A percentile compares a stretch with the other conserved stretches of the same genome.
Conservation (phyloP, 805 yeast genomes). For the Kazachstania viticola region DNA sequence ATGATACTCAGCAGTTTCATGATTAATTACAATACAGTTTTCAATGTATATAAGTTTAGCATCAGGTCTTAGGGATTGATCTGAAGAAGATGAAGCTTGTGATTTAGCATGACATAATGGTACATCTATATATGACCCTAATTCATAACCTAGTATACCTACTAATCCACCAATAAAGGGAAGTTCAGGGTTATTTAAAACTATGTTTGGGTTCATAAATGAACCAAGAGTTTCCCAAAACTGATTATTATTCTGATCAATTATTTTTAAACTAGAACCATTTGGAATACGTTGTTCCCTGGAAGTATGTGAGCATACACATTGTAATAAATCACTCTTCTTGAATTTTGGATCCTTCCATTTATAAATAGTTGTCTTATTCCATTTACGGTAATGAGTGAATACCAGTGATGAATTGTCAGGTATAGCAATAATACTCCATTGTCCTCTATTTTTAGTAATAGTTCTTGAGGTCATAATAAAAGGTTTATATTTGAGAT, state of each 20-base stretch:
- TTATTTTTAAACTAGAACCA: conserved; percentile 2
- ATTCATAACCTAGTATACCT: conserved; percentile 83
- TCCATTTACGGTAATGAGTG: conserved; percentile 47
- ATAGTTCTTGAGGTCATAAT: conserved; percentile 61
- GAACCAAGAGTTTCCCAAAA: conserved; percentile 22
- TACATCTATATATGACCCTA: conserved; percentile 46
- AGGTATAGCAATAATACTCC: conserved; percentile 80
- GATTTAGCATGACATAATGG: no score
- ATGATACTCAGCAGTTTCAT: conserved; percentile 33
- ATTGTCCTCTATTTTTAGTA: conserved; percentile 41
- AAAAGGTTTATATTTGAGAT: conserved; percentile 30
- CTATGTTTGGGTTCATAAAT: conserved; percentile 16
- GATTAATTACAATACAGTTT: conserved; percentile 48
- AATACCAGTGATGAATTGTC: conserved; percentile 32
- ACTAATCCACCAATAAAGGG: conserved; percentile 90
- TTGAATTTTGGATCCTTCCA: conserved; percentile 19
- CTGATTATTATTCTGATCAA: conserved; percentile 14
- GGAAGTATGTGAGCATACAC: neutral
- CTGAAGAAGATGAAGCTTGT: conserved; percentile 2
- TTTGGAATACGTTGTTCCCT: neutral
- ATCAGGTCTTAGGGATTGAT: conserved; percentile 43
- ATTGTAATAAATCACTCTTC: neutral
- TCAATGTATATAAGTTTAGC: conserved; percentile 64
- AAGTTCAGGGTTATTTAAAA: conserved; percentile 25
- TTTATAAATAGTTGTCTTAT: conserved; percentile 19